These are phyloP conservation scores for Epicoccum nigrum DNA, from an alignment of 2,329 filamentous ascomycete genomes.

Conservation along the genomic window DNA sequence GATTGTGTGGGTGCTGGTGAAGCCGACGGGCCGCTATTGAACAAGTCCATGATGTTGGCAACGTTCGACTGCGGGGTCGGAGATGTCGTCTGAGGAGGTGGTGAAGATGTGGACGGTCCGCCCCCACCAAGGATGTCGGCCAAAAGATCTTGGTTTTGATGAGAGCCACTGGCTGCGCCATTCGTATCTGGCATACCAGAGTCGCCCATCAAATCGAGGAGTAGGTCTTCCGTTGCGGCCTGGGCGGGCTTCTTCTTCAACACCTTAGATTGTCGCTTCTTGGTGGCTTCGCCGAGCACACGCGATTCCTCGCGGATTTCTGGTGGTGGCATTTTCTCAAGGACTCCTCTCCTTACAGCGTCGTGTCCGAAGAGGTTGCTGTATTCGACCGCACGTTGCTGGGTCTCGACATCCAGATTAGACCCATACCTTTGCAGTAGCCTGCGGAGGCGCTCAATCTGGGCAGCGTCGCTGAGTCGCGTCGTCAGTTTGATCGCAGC, in stretches of 20 bases:
- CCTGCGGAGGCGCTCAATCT: slow-evolving; percentile 82
- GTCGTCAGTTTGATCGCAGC: slow-evolving; percentile 94
- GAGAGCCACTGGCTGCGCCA: slow-evolving; percentile 61
- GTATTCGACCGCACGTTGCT: slow-evolving; percentile 95
- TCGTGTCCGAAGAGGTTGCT: slow-evolving; percentile 92
- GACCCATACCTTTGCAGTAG: slow-evolving; percentile 79
- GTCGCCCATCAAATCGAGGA: slow-evolving; percentile 91
- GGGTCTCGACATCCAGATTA: slow-evolving; percentile 92
- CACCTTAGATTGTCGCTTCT: slow-evolving; percentile 59
- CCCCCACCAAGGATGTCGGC: slow-evolving; percentile 88
- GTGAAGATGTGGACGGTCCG: slow-evolving; percentile 54
- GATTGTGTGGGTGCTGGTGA: slow-evolving; percentile 49
- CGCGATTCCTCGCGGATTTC: slow-evolving; percentile 96
- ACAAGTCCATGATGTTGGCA: slow-evolving; percentile 86
- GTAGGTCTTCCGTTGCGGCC: slow-evolving; percentile 86
- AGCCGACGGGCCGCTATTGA: slow-evolving; percentile 59
- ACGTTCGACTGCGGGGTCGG: slow-evolving; percentile 50
- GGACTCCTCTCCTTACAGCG: slow-evolving; percentile 81
- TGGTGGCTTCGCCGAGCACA: slow-evolving; percentile 79
- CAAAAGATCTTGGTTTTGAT: slow-evolving; percentile 80
- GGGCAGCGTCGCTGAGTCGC: slow-evolving; percentile 79
- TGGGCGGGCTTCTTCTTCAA: slow-evolving; percentile 74
- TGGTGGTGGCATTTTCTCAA: slow-evolving; percentile 97
- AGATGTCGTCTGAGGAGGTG: slow-evolving; percentile 49
- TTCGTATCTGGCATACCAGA: slow-evolving; percentile 64